Percentiles rank a stretch among this genome's conserved stretches.
phyloP scores from a whole-genome alignment of 305 asterid genomes.

The Salvia sclarea region DNA sequence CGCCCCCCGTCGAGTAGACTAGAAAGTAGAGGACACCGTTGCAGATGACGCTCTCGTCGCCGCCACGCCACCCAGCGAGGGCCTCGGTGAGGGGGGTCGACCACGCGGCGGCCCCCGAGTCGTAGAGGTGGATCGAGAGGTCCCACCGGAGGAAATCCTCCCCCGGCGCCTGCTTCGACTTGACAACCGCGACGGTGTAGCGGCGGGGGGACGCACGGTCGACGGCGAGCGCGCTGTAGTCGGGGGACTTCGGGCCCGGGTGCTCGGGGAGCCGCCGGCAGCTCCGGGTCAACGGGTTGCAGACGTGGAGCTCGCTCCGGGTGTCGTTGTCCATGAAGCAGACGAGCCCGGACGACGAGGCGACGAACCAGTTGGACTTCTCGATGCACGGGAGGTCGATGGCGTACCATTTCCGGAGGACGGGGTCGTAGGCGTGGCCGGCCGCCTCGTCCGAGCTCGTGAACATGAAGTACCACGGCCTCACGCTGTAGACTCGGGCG shows the following conservation, averaged over 20 bases:
- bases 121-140: constrained; percentile 66
- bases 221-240: constrained; percentile 70
- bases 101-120: constrained; percentile 63
- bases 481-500: constrained; percentile 45
- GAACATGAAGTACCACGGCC: constrained; percentile 97
- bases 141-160: constrained; percentile 72
- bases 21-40: constrained; percentile 67
- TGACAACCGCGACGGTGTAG: constrained; percentile 55
- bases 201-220: constrained; percentile 41
- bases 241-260: constrained; percentile 63
- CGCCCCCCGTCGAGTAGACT: constrained; percentile 60
- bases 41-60: constrained; percentile 83
- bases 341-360: constrained; percentile 75
- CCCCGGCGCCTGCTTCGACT: constrained; percentile 77
- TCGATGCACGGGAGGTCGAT: constrained; percentile 74
- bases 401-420: constrained; percentile 68
- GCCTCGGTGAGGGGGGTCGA: constrained; percentile 50
- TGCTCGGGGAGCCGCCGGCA: constrained; percentile 52
- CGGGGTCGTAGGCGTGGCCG: constrained; percentile 75
- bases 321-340: constrained; percentile 84
- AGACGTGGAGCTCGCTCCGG: constrained; percentile 55
- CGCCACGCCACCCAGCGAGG: constrained; percentile 76
- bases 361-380: constrained; percentile 67
- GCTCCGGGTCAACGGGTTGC: constrained; percentile 65
- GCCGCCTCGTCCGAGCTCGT: constrained; percentile 80